phyloP scores from a whole-genome alignment of 495 filamentous ascomycete genomes.

The Penicillium crystallinum region DNA sequence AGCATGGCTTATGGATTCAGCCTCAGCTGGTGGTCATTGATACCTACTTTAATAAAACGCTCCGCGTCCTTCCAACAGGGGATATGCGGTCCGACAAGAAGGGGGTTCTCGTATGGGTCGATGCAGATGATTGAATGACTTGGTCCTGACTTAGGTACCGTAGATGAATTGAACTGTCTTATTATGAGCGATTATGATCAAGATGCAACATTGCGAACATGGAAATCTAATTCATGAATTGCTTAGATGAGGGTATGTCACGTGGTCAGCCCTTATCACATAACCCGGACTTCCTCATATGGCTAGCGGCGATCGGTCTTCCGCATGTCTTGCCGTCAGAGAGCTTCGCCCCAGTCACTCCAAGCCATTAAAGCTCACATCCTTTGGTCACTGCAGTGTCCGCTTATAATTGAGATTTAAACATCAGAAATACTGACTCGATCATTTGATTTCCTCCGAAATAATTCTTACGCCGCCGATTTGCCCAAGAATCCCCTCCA shows the following conservation, averaged over 20 bases:
- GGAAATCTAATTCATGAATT: background rate
- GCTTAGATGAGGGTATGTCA: constrained; percentile 13
- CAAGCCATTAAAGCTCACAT: constrained; percentile 2
- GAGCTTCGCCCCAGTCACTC: constrained; percentile 22
- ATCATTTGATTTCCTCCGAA: background rate
- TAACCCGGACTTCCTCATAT: constrained; percentile 14
- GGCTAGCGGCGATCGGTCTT: constrained; percentile 35
- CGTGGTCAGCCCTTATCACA: constrained; percentile 32
- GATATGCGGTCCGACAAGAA: constrained; percentile 72
- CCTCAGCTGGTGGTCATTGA: constrained; percentile 73
- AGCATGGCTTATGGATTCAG: constrained; percentile 62
- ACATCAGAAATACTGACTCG: background rate
- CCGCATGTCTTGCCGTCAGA: constrained; percentile 26
- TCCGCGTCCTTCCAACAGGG: constrained; percentile 67
- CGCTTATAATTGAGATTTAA: background rate
- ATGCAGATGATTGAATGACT: constrained; percentile 38
- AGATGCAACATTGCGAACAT: no score
- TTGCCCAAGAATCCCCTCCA: constrained; percentile 5
- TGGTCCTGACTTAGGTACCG: background rate
- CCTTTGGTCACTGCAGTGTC: background rate
- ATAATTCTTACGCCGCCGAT: background rate
- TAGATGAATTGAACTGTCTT: constrained; percentile 1
- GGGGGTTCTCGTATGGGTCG: constrained; percentile 64
- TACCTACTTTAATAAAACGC: constrained; percentile 81
- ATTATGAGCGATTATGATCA: no score